These are phyloP conservation scores for Priceomyces carsonii DNA, from an alignment of 805 yeast species.

Conservation along the genomic window DNA sequence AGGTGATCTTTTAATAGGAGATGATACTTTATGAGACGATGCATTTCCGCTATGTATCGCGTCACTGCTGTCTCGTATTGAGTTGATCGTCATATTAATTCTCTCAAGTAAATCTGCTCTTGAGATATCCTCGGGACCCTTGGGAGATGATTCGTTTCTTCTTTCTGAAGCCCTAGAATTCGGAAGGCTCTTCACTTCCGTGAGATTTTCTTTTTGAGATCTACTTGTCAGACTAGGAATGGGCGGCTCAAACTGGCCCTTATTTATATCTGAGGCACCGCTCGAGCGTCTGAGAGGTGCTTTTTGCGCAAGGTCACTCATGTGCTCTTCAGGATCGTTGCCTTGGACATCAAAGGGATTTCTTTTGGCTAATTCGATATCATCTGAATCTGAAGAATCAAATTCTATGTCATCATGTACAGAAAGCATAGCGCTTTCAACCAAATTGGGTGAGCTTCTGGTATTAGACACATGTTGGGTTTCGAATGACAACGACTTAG, in stretches of 20 bases:
- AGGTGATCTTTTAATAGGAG: background rate
- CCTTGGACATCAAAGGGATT: slow-evolving; percentile 4
- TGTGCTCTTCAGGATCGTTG: no score
- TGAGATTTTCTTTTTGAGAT: no score
- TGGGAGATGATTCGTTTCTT: no score
- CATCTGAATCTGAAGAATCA: slow-evolving; percentile 24
- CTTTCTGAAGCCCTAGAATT: no score
- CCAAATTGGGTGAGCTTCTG: background rate
- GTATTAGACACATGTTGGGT: no score
- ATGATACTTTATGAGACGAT: background rate
- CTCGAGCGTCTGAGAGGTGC: no score
- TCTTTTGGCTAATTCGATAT: slow-evolving; percentile 8
- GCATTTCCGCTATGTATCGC: background rate
- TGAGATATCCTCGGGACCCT: slow-evolving; percentile 11
- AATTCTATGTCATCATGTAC: slow-evolving; percentile 20
- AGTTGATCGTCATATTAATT: slow-evolving; percentile 23
- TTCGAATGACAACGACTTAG: slow-evolving; percentile 6
- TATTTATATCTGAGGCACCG: no score
- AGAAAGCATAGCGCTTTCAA: no score
- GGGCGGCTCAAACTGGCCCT: no score
- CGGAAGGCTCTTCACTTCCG: no score
- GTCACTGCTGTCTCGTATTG: slow-evolving; percentile 11
- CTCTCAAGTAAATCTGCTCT: slow-evolving; percentile 23
- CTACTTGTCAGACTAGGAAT: no score
- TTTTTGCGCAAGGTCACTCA: no score